Percentiles rank a stretch among this genome's conserved stretches.
phyloP scores from a whole-genome alignment of 2,329 filamentous ascomycete species.

The Blastomyces parvus region DNA sequence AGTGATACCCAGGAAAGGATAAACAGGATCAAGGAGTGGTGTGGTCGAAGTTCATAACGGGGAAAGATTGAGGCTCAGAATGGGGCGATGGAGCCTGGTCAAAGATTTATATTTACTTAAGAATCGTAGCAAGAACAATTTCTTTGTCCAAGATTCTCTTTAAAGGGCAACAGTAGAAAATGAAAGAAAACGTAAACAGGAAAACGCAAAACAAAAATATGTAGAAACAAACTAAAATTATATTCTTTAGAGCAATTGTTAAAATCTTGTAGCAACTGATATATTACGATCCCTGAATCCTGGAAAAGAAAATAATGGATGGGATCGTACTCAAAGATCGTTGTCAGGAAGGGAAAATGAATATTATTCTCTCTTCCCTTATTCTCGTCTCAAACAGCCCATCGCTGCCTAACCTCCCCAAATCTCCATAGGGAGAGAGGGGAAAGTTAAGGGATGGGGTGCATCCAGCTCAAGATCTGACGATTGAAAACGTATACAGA shows the following conservation, averaged over 20 bases:
- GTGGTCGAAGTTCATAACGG: no score
- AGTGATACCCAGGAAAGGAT: no score
- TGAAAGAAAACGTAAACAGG: no score
- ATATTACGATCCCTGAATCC: slow-evolving; percentile 37
- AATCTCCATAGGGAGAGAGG: slow-evolving; percentile 19
- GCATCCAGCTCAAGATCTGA: slow-evolving; percentile 35
- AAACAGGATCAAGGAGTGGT: no score
- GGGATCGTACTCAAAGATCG: slow-evolving; percentile 45
- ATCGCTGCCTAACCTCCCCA: slow-evolving; percentile 22
- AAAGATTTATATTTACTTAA: neutral
- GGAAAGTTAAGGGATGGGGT: slow-evolving; percentile 9
- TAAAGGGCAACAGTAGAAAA: neutral
- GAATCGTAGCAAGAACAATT: neutral
- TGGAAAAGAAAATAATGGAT: slow-evolving; percentile 22
- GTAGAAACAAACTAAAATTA: neutral
- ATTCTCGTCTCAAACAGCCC: slow-evolving; percentile 40
- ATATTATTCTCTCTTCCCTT: slow-evolving; percentile 17
- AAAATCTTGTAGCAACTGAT: slow-evolving; percentile 34
- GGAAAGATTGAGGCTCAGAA: neutral
- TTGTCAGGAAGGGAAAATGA: slow-evolving; percentile 23
- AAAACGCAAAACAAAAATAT: neutral
- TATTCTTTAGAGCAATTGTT: neutral
- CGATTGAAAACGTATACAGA: slow-evolving; percentile 26
- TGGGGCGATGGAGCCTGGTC: neutral
- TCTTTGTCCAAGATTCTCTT: neutral